Evolutionary conservation across 2,329 filamentous ascomycete species (phyloP), one percentile per base, ranked within the genome.

Genomic region (Colletotrichum sp.): DNA sequence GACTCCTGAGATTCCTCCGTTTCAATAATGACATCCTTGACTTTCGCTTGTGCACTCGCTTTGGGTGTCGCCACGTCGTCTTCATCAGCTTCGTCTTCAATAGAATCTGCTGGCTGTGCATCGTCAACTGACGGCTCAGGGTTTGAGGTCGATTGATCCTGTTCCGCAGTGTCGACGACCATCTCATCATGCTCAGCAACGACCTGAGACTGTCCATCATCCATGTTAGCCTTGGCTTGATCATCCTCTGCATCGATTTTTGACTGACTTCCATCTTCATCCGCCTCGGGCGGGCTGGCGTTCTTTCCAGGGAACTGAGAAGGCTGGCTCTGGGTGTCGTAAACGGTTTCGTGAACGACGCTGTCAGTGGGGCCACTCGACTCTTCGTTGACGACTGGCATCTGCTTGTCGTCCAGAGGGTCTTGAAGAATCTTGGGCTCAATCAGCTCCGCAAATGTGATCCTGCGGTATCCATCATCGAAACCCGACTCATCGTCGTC

Each of bases 381-480:
- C 26, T 78, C 71, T 24, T 70, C 64, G 77, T 81, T 81, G 77
- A 78, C 78, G 74, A 80, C 77, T 66, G 21, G 12, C 13, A 34
- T 60, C 32, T 44, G 81, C 78, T 76, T 80, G 75, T 71, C 83
- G 78, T 64, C 78, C 39, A 72, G 70, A 60, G 79, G 75, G 6
- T 82, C 83, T 71, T 88, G 89, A 18, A 95, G 82, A 76, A 96
- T 86, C 79, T 92, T 93, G 2, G 93, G 90, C 52, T 95, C 93
- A 49, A 92, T 89, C 81, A 97, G 87, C 26, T 95, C 92, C 4
- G 82, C 82, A 84, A 94, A 93, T 0, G 83, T 80, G 34, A 96
- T 75, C 8, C 88, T 88, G n/a, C 92, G 89, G 65, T 90, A 87
- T 1, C 94, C 94, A 76, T 93, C 89, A 72, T 93, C 90, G 4